Conservation (phyloP, 331 rosid species). For the Pyracantha coccinea region DNA sequence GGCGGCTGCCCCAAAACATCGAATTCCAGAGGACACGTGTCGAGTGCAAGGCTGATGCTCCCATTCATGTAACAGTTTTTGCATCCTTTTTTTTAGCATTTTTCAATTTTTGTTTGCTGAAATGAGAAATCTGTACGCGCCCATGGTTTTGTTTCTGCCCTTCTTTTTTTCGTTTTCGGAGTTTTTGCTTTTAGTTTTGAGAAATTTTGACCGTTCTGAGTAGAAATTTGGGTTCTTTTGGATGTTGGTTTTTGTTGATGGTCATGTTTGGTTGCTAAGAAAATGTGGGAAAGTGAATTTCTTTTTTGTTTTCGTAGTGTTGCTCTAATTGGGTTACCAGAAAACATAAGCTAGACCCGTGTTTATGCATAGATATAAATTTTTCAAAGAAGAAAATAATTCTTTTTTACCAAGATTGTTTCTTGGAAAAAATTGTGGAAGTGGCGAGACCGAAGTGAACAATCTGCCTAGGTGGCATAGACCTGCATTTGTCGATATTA, state of each 20-base stretch:
- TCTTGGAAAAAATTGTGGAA: background rate
- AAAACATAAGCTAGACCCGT: background rate
- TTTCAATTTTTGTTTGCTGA: background rate
- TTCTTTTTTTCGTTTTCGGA: background rate
- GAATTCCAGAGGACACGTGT: slow-evolving; percentile 67
- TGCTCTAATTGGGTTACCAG: background rate
- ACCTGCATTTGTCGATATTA: background rate
- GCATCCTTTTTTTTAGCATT: background rate
- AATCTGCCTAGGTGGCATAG: background rate
- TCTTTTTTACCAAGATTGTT: background rate
- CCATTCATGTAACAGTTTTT: slow-evolving; percentile 42
- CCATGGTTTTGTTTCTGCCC: background rate
- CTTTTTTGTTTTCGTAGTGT: background rate
- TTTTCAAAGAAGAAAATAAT: background rate
- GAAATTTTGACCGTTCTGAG: background rate
- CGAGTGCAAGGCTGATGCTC: slow-evolving; percentile 77
- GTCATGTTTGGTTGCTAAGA: background rate
- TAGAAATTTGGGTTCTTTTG: background rate
- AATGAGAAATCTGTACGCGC: background rate
- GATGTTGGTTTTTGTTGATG: background rate
- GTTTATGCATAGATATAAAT: background rate
- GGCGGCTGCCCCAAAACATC: slow-evolving; percentile 52
- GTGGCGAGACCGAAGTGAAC: background rate
- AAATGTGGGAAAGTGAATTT: background rate
- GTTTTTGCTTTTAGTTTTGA: background rate